Evolutionary conservation across 2,329 filamentous ascomycete species (phyloP), one percentile per base, ranked within the genome.

Genomic region (Sphaerostilbella broomeana): DNA sequence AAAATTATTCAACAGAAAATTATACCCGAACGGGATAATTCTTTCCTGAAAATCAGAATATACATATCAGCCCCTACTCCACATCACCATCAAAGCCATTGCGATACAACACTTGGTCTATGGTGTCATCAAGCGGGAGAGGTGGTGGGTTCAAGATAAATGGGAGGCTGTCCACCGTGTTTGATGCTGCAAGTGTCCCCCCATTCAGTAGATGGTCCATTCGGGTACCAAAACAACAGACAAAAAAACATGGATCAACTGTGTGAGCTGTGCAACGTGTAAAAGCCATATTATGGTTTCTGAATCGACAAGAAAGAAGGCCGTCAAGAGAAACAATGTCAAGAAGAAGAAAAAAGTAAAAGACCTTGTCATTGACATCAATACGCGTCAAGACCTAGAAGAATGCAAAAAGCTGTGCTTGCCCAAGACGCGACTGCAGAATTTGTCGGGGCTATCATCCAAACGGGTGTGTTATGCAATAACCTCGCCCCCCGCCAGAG

Each of bases 131-230:
- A n/a, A n/a, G n/a, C 8, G 17, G 32, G 10, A 7, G 10, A 2
- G 13, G 9, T 25, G 38, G 27, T 31, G 38, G 38, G 19, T 41
- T 41, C 38, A 21, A 20, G 11, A 35, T 17, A 31, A 33, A 41
- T 35, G 26, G 33, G 32, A 28, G 32, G 25, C 6, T 26, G 32
- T 41, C 32, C 15, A 30, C 26, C 21, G 32, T 35, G 32, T 31
- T 31, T 41, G 5, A 15, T n/a, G 30, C n/a, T 33, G 30, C 18
- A 33, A 33, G 18, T 11, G 9, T 10, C 26, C 16, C 19, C 16
- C 30, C 16, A 20, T 12, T 16, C n/a, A 20, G 17, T 19, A 10
- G 12, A 6, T 17, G 6, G 4, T 31, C 13, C 28, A 31, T 31
- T 16, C 22, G 22, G 12, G 4, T 11, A 31, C n/a, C n/a, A n/a